Percentiles rank a stretch among this genome's conserved stretches.
Evolutionary conservation across 2,329 filamentous ascomycete species (phyloP).

Genomic region (Rhinocladiella similis): DNA sequence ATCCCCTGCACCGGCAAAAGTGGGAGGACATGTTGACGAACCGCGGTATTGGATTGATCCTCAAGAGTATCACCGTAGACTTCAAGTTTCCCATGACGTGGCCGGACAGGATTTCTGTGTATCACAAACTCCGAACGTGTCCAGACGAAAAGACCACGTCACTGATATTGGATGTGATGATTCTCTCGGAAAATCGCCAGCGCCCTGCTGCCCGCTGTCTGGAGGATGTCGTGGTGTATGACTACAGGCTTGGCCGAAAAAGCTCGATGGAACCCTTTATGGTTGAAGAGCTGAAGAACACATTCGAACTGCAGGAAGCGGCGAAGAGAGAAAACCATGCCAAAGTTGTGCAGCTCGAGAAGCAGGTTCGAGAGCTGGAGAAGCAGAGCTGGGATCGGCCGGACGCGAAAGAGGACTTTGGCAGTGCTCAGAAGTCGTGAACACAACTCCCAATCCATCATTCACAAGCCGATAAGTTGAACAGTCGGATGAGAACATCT

Average conservation of each 20-base stretch:
- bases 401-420: constrained; percentile 71
- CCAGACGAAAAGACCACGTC: constrained; percentile 52
- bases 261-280: constrained; percentile 61
- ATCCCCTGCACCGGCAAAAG: constrained; percentile 59
- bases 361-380: constrained; percentile 65
- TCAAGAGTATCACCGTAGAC: constrained; percentile 76
- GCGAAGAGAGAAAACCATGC: constrained; percentile 54
- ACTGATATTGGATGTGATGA: constrained; percentile 61
- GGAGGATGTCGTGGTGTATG: constrained; percentile 79
- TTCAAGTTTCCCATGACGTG: constrained; percentile 89
- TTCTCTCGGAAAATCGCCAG: constrained; percentile 74
- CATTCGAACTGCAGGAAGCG: constrained; percentile 63
- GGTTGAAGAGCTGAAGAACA: constrained; percentile 58
- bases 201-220: constrained; percentile 70
- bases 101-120: constrained; percentile 79
- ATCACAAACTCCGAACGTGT: constrained; percentile 69
- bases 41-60: constrained; percentile 68
- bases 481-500: too few species aligned
- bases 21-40: constrained; percentile 73
- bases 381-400: constrained; percentile 70
- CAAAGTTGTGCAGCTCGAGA: constrained; percentile 58
- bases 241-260: constrained; percentile 64
- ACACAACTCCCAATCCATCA: too few species aligned
- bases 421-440: constrained; percentile 37
- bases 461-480: too few species aligned